phyloP scores from a whole-genome alignment of 768 basidiomycete genomes.

The Termitomyces sp. region DNA sequence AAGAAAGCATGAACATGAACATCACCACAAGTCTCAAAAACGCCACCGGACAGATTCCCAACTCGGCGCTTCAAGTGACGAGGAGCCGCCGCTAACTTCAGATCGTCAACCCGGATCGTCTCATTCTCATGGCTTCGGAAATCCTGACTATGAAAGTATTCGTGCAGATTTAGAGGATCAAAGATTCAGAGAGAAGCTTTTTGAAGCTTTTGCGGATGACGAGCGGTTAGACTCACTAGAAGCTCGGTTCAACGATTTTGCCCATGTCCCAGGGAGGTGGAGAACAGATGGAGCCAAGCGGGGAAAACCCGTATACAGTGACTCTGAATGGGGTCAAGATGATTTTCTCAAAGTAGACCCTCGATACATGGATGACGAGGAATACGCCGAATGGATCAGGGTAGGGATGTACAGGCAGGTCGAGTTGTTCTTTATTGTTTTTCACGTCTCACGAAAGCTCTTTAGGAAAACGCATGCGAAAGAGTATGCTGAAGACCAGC shows the following conservation, averaged over 20 bases:
- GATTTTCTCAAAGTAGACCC: constrained; percentile 39
- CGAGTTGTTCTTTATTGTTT: neutral
- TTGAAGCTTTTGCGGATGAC: constrained; percentile 68
- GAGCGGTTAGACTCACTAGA: constrained; percentile 61
- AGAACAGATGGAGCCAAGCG: constrained; percentile 24
- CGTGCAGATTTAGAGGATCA: constrained; percentile 56
- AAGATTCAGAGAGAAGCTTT: constrained; percentile 68
- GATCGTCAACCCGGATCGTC: constrained; percentile 16
- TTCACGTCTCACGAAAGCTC: neutral
- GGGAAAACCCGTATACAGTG: constrained; percentile 16
- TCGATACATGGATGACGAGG: constrained; percentile 71
- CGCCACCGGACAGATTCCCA: constrained; percentile 14
- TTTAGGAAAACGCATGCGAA: constrained; percentile 61
- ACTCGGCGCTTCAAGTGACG: constrained; percentile 49
- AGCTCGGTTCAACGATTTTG: constrained; percentile 59
- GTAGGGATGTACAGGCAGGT: constrained; percentile 73
- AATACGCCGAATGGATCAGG: constrained; percentile 85
- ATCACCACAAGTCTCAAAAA: constrained; percentile 13
- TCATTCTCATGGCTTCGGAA: constrained; percentile 13
- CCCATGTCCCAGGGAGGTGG: constrained; percentile 75
- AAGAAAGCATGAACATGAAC: constrained; percentile 22
- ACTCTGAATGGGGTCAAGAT: constrained; percentile 21
- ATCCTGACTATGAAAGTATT: constrained; percentile 41
- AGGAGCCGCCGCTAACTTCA: constrained; percentile 20
- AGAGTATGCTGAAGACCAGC: constrained; percentile 59